These are phyloP conservation scores for Schizosaccharomyces cryophilus DNA, from an alignment of 805 yeast genomes.

Conservation along the genomic window DNA sequence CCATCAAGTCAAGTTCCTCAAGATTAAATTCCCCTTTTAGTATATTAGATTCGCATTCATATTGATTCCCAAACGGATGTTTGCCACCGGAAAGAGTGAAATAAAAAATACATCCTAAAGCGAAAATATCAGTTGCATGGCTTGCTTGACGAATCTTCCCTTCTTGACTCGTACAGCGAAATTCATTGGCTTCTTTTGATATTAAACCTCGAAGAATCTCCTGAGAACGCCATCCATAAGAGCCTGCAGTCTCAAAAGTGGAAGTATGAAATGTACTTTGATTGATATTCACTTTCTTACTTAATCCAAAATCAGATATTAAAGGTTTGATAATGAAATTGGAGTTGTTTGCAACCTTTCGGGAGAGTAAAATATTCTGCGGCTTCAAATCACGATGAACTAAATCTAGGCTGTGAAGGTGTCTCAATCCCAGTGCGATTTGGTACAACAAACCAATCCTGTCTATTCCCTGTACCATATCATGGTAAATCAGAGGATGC, in stretches of 20 bases:
- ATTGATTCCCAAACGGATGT: constrained; percentile 92
- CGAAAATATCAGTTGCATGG: constrained; percentile 76
- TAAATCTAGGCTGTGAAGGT: constrained; percentile 68
- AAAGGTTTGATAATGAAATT: constrained; percentile 26
- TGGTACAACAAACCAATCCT: constrained; percentile 30
- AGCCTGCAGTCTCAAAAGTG: constrained; percentile 81
- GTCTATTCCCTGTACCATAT: neutral
- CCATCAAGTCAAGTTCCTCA: constrained; percentile 20
- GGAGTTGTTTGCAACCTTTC: neutral
- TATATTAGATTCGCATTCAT: constrained; percentile 70
- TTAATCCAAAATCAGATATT: constrained; percentile 87
- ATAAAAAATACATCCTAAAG: constrained; percentile 82
- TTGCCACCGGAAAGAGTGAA: constrained; percentile 59
- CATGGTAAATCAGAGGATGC: constrained; percentile 18
- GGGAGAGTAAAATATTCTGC: constrained; percentile 69
- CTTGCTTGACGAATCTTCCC: constrained; percentile 34
- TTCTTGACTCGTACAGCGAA: constrained; percentile 13
- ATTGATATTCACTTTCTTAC: constrained; percentile 74
- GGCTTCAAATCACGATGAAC: constrained; percentile 92
- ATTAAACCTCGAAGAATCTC: constrained; percentile 26
- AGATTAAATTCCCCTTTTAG: constrained; percentile 37
- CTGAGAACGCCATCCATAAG: constrained; percentile 97
- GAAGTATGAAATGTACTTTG: constrained; percentile 87
- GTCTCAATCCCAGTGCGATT: constrained; percentile 61
- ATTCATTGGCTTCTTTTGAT: constrained; percentile 7